Conservation (phyloP, 2,329 filamentous ascomycete species). For the Trichophyton rubrum region DNA sequence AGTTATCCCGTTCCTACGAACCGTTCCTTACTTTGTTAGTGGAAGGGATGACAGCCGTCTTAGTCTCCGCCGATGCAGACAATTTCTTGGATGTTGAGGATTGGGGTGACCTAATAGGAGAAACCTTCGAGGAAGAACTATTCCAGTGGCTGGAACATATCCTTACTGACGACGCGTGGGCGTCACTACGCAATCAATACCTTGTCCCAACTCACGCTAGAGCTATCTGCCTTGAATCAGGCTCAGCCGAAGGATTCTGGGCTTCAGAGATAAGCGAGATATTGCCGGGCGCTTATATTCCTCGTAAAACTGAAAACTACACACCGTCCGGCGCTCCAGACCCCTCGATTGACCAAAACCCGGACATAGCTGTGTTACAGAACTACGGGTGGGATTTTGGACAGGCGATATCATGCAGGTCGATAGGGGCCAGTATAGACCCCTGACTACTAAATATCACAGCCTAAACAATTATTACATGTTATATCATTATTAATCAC, state of each 20-base stretch:
- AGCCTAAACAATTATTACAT: neutral
- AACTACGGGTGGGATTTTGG: conserved; percentile 12
- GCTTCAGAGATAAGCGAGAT: neutral
- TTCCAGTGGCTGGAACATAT: conserved; percentile 41
- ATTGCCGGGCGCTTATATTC: neutral
- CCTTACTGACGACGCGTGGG: conserved; percentile 29
- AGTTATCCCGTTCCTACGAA: conserved; percentile 24
- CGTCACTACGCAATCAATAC: conserved; percentile 16
- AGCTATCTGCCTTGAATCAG: conserved; percentile 21
- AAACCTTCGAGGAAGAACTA: conserved; percentile 31
- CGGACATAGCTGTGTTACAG: conserved; percentile 7
- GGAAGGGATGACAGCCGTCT: conserved; percentile 25
- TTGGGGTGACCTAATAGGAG: conserved; percentile 14
- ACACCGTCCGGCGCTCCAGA: neutral
- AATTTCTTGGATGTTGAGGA: neutral
- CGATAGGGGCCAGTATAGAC: conserved; percentile 18
- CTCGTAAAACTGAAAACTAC: neutral
- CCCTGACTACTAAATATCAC: neutral
- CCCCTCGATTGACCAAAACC: neutral
- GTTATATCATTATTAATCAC: neutral
- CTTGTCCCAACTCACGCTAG: conserved; percentile 24
- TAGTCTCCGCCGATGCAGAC: conserved; percentile 19
- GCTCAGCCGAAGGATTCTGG: conserved; percentile 5
- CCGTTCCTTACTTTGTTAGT: conserved; percentile 29
- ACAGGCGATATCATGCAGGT: conserved; percentile 21